Conservation (phyloP, 2,329 filamentous ascomycete genomes). For the Paradendryphiella salina region DNA sequence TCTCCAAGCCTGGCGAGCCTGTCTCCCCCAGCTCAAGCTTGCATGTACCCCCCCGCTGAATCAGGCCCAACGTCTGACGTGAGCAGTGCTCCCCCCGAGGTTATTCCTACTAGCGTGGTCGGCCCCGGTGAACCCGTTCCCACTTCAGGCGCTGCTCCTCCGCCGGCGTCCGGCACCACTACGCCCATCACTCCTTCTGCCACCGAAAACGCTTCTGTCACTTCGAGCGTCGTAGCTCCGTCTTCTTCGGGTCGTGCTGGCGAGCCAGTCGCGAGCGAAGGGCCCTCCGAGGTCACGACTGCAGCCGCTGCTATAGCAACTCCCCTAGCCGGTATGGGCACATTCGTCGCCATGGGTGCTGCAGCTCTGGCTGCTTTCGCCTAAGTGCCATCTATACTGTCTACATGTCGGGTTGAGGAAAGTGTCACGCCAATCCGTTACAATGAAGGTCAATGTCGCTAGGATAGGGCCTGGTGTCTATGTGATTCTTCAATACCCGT, state of each 20-base stretch:
- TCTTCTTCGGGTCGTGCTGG: slow-evolving; percentile 18
- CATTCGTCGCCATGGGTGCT: slow-evolving; percentile 29
- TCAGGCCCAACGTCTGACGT: slow-evolving; percentile 20
- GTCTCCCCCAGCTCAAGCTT: slow-evolving; percentile 12
- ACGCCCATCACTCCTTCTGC: slow-evolving; percentile 3
- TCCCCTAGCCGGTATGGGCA: slow-evolving; percentile 24
- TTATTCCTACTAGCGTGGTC: slow-evolving; percentile 8
- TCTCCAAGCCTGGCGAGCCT: slow-evolving; percentile 12
- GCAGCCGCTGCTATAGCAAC: slow-evolving; percentile 26
- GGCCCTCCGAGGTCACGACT: slow-evolving; percentile 14
- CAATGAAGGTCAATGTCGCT: slow-evolving; percentile 9
- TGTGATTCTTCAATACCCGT: slow-evolving; percentile 4
- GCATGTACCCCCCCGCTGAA: slow-evolving; percentile 14
- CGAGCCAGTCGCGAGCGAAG: slow-evolving; percentile 11
- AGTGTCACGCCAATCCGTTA: not conserved
- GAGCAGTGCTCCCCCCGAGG: slow-evolving; percentile 6
- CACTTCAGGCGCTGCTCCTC: slow-evolving; percentile 8
- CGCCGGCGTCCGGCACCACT: slow-evolving; percentile 9
- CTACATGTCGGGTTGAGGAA: not conserved
- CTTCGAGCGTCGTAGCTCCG: not conserved
- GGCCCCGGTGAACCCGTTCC: slow-evolving; percentile 1
- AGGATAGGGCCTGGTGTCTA: slow-evolving; percentile 14
- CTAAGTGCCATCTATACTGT: slow-evolving; percentile 11
- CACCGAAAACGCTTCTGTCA: not conserved
- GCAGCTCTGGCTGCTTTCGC: slow-evolving; percentile 25